Evolutionary conservation across 495 filamentous ascomycete genomes (phyloP), one percentile per base, ranked within the genome.

Genomic region (Penicillium paxilli): DNA sequence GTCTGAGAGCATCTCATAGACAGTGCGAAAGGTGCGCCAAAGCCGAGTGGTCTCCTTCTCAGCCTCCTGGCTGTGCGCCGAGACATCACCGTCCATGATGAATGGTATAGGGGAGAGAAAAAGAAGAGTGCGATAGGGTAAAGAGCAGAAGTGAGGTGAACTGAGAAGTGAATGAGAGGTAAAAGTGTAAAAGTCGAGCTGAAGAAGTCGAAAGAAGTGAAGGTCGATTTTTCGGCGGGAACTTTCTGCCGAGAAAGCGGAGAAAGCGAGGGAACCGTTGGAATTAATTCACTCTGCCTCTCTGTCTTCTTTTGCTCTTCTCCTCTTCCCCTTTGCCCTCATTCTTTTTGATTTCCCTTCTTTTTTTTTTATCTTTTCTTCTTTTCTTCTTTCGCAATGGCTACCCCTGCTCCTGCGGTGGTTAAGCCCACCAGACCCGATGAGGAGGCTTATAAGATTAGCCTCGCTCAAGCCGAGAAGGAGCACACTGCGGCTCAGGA

Each of bases 1-100:
- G 63, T 96, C 91, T 51, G 80, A 78, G 25, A 90, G 85, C 90
- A 96, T 91, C 77, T 95, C 88, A 65, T 92, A 87, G 51, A 91
- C 83, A 2, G 91, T 96, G 65, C 83, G 78, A 87, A 89, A 93
- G 62, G 88, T 89, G 71, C 91, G 88, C 91, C 91, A 96, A 44
- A 93, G 82, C 57, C 82, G 80, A 52, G 86, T 85, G 57, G 86
- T 74, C 64, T 87, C 85, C 69, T 86, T 81, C 50, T 87, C 83
- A 60, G 84, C 76, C 44, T 85, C 83, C 41, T 52, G 81, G 44
- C 73, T 78, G 51, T 68, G 61, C 51, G 61, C 59, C 38, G 67
- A 62, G 42, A 74, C 74, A 26, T 86, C 77, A 22, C 85, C 84
- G 25, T 82, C 77, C 79, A 83, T 83, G 35, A 37, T 63, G 54